Base-by-base conservation (phyloP, 495 filamentous ascomycete genomes). In the Parathielavia appendiculata region DNA sequence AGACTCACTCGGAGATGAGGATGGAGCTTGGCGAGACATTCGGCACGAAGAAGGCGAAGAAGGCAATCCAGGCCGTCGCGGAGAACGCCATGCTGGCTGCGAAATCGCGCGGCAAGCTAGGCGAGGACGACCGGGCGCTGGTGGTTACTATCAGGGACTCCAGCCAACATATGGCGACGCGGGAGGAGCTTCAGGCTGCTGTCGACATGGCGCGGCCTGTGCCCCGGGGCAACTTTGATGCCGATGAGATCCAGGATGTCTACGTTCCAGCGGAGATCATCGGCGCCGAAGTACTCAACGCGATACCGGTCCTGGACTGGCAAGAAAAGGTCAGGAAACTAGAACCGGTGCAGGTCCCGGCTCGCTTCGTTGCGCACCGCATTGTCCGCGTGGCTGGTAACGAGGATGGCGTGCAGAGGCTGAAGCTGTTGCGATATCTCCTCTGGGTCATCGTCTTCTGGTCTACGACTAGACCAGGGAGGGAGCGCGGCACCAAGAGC, bases 11-110 rank as follows among this genome's bases (percentile, higher is more conserved):
- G 63, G 79, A 82, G 30, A 77, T 78, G 66, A 83, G 83, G 59
- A 85, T 82, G 45, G 82, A 84, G 38, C 86, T 98, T 6, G 93
- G 91, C 59, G 82, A 90, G 65, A 85, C 86, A 49, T 98, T 98
- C 75, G 95, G 93, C 62, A 96, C 91, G 36, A 95, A 90, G 76
- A 95, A 95, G 75, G 85, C 95, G 3, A 87, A 88, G 77, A 95
- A 95, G 73, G 87, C 87, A 2, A 84, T 92, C 58, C 81, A 81
- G 26, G 84, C 86, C 35, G 75, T 87, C 50, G 86, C 88, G 22
- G 84, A 89, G 66, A 95, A 95, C 62, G 88, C 89, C 40, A 90
- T 95, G 59, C 64, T 70, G 17, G 71, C 72, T 54, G 59, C 53
- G 67, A 79, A 43, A 73, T 74, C 60, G 30, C 52, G 52, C 56